Base-by-base conservation (phyloP, 129 eudicot species). In the Flaveria bidentis region DNA sequence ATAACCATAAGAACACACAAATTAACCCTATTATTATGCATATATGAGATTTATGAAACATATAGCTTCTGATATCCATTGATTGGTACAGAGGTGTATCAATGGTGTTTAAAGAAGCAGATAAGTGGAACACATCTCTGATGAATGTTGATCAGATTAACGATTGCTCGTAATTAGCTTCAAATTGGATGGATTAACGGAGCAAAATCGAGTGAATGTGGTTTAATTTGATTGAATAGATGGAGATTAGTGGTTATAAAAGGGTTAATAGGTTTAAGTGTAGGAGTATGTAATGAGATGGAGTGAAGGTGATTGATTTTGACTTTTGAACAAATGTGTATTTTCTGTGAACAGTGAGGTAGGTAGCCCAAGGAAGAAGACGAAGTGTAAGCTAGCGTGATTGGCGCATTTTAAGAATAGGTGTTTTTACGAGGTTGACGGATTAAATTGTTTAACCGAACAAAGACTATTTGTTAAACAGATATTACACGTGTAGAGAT, bases 331-430 rank as follows among this genome's bases (percentile, higher is more conserved):
- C 6, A 6, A 64, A 36, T 65, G 12, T 26, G 3, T 7, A 5
- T 36, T 39, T 9, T n/a, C 28, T 7, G 71, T n/a, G 15, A 42
- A n/a, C 5, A 64, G 25, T 64, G 15, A 41, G 25, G 0, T 18
- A 18, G 39, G 41, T 12, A 60, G 71, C 1, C 22, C 44, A 28
- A 28, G 4, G 22, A 66, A 17, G 71, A 36, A 66, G 71, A 66
- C 9, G 71, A 66, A 66, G 71, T 41, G 71, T 66, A 66, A 8
- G 71, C 0, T 66, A 66, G 71, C 51, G 51, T 66, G 71, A 66
- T 41, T n/a, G 28, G 71, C 71, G 71, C 51, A 66, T 17, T 39
- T 66, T 36, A 16, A 18, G 23, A 10, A 41, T 66, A 17, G 5
- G 14, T 61, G 9, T 26, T n/a, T 14, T 14, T 30, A 30, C 22